Evolutionary conservation across 495 filamentous ascomycete species (phyloP).

Genomic region (Neurospora discreta): DNA sequence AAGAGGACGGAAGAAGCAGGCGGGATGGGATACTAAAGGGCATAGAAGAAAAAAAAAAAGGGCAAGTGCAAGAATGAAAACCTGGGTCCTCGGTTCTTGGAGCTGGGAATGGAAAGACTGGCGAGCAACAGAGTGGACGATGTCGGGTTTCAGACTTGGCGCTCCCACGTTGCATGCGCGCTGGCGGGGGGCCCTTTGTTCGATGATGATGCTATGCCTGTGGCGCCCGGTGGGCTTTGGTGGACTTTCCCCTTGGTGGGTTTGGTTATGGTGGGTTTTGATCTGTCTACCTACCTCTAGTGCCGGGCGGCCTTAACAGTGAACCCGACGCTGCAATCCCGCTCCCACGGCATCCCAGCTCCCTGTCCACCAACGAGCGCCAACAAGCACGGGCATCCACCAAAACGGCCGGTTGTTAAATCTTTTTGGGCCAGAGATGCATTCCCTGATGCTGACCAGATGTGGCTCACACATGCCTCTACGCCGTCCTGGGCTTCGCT

Average conservation of each 20-base stretch:
- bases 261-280: not conserved
- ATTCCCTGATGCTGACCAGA: not conserved
- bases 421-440: not conserved
- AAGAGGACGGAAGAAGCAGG: constrained; percentile 1
- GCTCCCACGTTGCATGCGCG: constrained; percentile 18
- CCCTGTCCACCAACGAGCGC: not conserved
- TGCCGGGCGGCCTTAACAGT: not conserved
- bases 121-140: constrained; percentile 2
- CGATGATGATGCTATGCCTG: constrained; percentile 23
- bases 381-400: not conserved
- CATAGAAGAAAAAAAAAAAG: not conserved
- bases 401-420: not conserved
- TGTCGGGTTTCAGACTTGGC: constrained; percentile 14
- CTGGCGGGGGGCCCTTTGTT: constrained; percentile 10
- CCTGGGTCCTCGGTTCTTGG: not conserved
- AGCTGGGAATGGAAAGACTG: not conserved
- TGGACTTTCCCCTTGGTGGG: not conserved
- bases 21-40: constrained; percentile 12
- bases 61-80: not conserved
- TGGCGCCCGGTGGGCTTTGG: constrained; percentile 5
- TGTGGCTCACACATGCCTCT: not conserved
- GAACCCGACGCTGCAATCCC: not conserved
- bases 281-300: not conserved
- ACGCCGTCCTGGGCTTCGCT: not conserved
- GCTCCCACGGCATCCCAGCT: no score